A percentile compares a stretch with the other conserved stretches of the same genome.
Conservation (phyloP, 2,329 filamentous ascomycete genomes). For the Arthrobotrys megalospora region DNA sequence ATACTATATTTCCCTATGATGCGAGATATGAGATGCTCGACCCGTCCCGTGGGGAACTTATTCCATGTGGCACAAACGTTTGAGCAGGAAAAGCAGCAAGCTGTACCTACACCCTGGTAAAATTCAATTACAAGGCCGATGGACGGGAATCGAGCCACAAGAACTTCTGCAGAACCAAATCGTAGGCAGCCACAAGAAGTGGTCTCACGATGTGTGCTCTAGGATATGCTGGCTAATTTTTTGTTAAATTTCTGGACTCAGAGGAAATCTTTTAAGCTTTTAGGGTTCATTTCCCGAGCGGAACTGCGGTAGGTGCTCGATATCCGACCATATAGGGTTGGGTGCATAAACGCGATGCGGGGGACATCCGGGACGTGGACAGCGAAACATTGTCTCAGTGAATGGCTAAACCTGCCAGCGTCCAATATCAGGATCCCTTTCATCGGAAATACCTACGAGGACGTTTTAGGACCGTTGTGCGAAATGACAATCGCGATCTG, state of each 20-base stretch:
- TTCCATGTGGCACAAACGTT: constrained; percentile 58
- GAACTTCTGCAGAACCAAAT: constrained; percentile 9
- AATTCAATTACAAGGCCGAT: constrained; percentile 25
- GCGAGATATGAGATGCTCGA: constrained; percentile 31
- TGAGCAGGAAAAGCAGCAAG: constrained; percentile 20
- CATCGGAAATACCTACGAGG: constrained; percentile 17
- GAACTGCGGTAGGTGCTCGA: constrained; percentile 14
- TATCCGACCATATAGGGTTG: constrained; percentile 12
- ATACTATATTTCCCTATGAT: constrained; percentile 25
- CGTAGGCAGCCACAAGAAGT: constrained; percentile 28
- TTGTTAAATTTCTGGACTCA: constrained; percentile 16
- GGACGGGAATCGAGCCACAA: constrained; percentile 23
- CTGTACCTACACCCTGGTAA: constrained; percentile 31
- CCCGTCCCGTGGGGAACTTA: constrained; percentile 41
- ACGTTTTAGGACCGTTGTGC: constrained; percentile 17
- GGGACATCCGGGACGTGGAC: neutral
- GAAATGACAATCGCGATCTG: constrained; percentile 39
- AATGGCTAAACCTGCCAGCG: constrained; percentile 43
- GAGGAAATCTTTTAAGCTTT: constrained; percentile 27
- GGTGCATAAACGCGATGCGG: constrained; percentile 37
- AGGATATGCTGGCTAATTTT: constrained; percentile 7
- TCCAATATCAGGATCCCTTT: constrained; percentile 19
- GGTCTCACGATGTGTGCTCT: neutral
- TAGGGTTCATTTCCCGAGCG: constrained; percentile 19
- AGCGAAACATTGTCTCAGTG: constrained; percentile 40